Base-by-base conservation (phyloP, 2,329 filamentous ascomycete genomes). In the Colletotrichum cordylinicola region DNA sequence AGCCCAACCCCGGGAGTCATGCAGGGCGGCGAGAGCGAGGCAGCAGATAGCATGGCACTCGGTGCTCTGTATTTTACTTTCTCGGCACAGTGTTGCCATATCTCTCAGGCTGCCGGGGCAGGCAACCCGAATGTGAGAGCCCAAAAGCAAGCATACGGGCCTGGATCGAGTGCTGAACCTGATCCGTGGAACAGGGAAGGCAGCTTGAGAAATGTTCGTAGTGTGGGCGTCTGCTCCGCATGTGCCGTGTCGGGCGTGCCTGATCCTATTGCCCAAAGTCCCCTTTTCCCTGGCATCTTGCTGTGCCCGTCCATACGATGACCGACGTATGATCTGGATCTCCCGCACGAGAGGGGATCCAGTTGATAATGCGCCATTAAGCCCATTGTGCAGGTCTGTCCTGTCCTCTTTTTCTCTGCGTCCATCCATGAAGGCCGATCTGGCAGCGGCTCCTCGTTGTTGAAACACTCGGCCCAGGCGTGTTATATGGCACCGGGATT, bases 401-500 rank as follows among this genome's bases (percentile, higher is more conserved):
- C 60, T 56, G 29, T 65, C 10, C 4, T 33, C 58, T 35, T 33
- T 62, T 37, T 15, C 24, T 48, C 62, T 29, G 64, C 31, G 55
- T 67, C 73, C 55, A 64, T 39, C 73, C 55, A 64, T n/a, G 29
- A 55, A 61, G 24, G 56, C 31, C 33, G 56, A 24, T 58, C 37
- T 73, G 68, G 35, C 62, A 75, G 69, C 69, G 39, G 33, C 73
- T 68, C 39, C n/a, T 67, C 39, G 31, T 27, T 71, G 56, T 75
- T 75, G 73, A 75, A 75, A 75, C 73, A 67, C 62, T 75, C 61
- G 69, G 68, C 31, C 69, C 55, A 67, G 69, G 55, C 58, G 43
- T 43, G 62, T 75, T 55, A 72, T 75, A 75, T 43, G 69, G 35
- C 56, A 27, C 56, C 21, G 58, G 70, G 73, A 68, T 58, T 75